A percentile compares a stretch with the other conserved stretches of the same genome.
These are phyloP conservation scores for Phanerochaete carnosa DNA, from an alignment of 768 basidiomycete genomes.

Conservation along the genomic window DNA sequence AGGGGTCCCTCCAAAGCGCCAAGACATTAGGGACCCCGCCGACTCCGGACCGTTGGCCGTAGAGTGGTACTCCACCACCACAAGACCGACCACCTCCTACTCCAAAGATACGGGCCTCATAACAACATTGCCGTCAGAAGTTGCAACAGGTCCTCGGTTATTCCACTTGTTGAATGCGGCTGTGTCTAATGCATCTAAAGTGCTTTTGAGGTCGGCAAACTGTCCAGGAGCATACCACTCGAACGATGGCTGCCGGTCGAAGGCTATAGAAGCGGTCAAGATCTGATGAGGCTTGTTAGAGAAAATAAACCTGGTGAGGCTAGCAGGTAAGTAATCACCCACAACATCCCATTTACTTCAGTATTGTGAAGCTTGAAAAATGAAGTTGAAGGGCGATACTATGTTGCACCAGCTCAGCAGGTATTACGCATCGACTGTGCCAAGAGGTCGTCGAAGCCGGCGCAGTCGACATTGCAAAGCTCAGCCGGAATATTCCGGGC, in stretches of 20 bases:
- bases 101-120: neutral
- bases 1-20: neutral
- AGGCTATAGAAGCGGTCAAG: conserved; percentile 66
- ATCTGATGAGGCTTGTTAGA: no score
- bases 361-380: no score
- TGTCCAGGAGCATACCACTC: conserved; percentile 59
- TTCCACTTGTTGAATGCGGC: conserved; percentile 6
- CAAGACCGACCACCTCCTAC: no score
- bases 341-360: no score
- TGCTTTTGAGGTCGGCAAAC: conserved; percentile 18
- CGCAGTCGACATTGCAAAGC: no score
- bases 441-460: no score
- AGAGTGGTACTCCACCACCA: neutral
- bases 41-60: neutral
- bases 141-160: neutral
- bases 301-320: no score
- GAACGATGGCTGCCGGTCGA: conserved; percentile 44
- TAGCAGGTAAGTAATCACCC: no score
- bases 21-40: neutral
- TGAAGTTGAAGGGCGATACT: no score
- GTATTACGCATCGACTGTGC: no score
- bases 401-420: no score
- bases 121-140: neutral
- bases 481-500: no score
- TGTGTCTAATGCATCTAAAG: conserved; percentile 18